Conservation (phyloP, 1,284 basidiomycete species). For the Gastroboletus turbinatus region DNA sequence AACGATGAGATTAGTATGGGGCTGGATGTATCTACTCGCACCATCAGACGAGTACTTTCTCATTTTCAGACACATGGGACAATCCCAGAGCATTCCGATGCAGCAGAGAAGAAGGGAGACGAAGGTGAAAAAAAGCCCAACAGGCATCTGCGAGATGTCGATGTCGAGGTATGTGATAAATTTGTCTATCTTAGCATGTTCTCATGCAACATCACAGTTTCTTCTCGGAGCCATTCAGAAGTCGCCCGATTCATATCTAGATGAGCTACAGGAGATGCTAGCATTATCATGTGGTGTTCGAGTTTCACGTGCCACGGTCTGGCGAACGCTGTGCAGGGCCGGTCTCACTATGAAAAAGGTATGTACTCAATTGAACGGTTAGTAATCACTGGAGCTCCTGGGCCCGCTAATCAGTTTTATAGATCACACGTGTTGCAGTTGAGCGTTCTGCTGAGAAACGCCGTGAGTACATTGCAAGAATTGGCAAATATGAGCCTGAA, state of each 20-base stretch:
- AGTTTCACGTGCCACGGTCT: constrained; percentile 21
- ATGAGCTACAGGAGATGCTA: neutral
- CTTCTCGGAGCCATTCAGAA: neutral
- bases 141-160: neutral
- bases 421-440: neutral
- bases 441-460: neutral
- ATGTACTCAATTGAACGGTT: neutral
- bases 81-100: neutral
- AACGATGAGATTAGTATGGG: too few relatives aligned
- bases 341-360: constrained; percentile 30
- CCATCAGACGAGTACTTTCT: too few relatives aligned
- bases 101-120: neutral
- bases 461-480: neutral
- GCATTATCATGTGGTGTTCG: neutral
- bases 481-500: neutral
- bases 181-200: too few relatives aligned
- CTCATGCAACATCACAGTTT: neutral
- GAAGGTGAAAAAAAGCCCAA: too few relatives aligned
- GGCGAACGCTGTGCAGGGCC: constrained; percentile 14
- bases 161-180: neutral
- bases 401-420: too few relatives aligned
- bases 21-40: too few relatives aligned
- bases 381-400: too few relatives aligned
- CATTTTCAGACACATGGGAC: neutral
- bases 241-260: neutral